Base-by-base conservation (phyloP, 176 grass and related monocot species). In the Neostapfia colusana region DNA sequence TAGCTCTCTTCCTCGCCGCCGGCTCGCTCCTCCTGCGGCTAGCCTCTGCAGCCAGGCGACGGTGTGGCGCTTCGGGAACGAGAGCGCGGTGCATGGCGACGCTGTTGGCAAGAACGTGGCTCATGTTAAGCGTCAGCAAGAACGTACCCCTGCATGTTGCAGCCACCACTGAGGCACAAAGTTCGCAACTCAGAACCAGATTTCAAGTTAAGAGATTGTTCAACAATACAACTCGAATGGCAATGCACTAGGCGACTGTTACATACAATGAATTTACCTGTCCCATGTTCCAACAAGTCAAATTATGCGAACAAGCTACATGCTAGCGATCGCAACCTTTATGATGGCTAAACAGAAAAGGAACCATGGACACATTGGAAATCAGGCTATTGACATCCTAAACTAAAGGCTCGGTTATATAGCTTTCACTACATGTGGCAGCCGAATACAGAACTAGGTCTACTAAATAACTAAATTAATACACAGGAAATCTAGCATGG, bases 371-470 rank as follows among this genome's bases (percentile, higher is more conserved):
- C 71, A 81, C n/a, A 21, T 48, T 76, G 76, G 64, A 17, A 55
- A 88, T 88, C 81, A 76, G 28, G 48, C 49, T 73, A 85, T 79
- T 58, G 38, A 85, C 75, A 85, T 58, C 41, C 81, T 88, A 84
- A 69, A 56, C 81, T 88, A 84, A 14, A 69, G 28, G 44, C 40
- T 61, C 56, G 25, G 25, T 46, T 62, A 41, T n/a, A 65, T 41
- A 77, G 53, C 45, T 82, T 77, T 76, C 28, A 49, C 71, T 88
- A 88, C 66, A 76, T 41, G 28, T 65, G 64, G 79, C 76, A 34
- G 27, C 78, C 27, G 7, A 70, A 70, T 67, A 81, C 45, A 76
- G 65, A 72, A 73, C 86, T 84, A 88, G 36, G 72, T 31, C 45
- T 84, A 65, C 76, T 84, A 88, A 70, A 60, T 55, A 76, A 57